Base-by-base conservation (phyloP, 495 filamentous ascomycete species). In the Xylaria bambusicola region DNA sequence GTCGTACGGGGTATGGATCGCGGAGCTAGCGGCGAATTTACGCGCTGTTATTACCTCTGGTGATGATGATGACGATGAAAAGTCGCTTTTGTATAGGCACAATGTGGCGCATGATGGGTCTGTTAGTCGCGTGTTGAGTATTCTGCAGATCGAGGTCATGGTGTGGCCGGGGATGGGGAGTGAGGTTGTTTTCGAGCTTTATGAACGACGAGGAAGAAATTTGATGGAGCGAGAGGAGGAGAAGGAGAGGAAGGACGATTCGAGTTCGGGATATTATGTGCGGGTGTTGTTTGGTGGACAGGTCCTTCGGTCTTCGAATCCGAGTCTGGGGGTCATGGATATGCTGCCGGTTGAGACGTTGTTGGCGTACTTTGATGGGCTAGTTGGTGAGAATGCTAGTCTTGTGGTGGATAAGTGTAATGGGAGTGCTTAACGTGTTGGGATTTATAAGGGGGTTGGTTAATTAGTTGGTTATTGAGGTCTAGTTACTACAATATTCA, bases 121-220 rank as follows among this genome's bases (percentile, higher is more conserved):
- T 18, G 63, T 91, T 10, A 82, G 82, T 7, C 70, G 78, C 3
- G 59, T 91, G n/a, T 65, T 91, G 24, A 75, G 77, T 3, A 77
- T 88, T n/a, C 66, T 91, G 57, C 87, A 90, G 66, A 64, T 85
- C 3, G 82, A 87, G 36, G 63, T 71, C 38, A 90, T 90, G 86
- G 82, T 88, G 3, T 91, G 88, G 88, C 87, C 86, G 0, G 88
- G 88, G 0, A 88, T 90, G 85, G 88, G 88, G 0, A 73, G 77
- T 8, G 87, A 90, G 67, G 73, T 90, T 6, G 78, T 88, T 0
- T 89, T 91, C 65, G 88, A 91, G 73, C 41, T 88, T 10, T 87
- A 84, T 53, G 72, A 70, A 49, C 68, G 65, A n/a, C n/a, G 44
- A 62, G 23, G 36, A 26, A 15, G 41, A 23, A 12, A 21, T n/a